Percentiles rank a stretch among this genome's conserved stretches.
Conservation (phyloP, 306 rosid species). For the Sicyos baderoa region DNA sequence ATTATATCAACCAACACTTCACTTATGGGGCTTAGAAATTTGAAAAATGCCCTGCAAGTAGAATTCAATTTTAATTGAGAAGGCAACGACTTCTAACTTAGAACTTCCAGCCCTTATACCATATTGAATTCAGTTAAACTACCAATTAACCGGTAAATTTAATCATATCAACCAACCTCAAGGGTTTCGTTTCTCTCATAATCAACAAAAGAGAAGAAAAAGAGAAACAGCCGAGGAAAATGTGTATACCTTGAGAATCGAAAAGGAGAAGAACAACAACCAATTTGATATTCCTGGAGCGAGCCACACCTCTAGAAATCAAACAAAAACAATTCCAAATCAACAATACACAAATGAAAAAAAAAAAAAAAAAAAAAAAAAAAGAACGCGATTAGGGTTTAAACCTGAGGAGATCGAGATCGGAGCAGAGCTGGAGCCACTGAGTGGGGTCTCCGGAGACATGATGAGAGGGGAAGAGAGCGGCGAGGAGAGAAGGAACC, state of each 20-base stretch:
- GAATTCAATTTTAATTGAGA: too few species aligned
- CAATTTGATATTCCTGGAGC: slow-evolving; percentile 58
- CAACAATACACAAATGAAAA: not conserved
- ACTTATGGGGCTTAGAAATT: too few species aligned
- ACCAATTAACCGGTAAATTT: too few species aligned
- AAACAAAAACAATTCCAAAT: not conserved
- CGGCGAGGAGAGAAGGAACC: slow-evolving; percentile 60
- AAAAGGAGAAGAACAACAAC: slow-evolving; percentile 47
- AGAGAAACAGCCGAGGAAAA: not conserved
- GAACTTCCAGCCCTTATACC: too few species aligned
- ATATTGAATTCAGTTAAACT: too few species aligned
- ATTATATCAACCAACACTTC: too few species aligned
- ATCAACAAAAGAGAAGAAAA: not conserved
- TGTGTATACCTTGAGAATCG: slow-evolving; percentile 37
- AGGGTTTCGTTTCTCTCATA: not conserved
- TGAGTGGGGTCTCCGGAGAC: slow-evolving; percentile 73
- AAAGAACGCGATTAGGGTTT: not conserved
- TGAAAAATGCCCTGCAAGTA: too few species aligned
- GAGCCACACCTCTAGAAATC: slow-evolving; percentile 41
- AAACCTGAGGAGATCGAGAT: slow-evolving; percentile 66
- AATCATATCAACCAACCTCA: too few species aligned
- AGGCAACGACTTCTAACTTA: too few species aligned
- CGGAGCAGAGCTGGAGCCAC: slow-evolving; percentile 88
- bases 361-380: not conserved
- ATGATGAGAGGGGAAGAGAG: slow-evolving; percentile 47